Evolutionary conservation across 495 filamentous ascomycete genomes (phyloP), one percentile per base, ranked within the genome.

Genomic region (Tuber umbilicatum): DNA sequence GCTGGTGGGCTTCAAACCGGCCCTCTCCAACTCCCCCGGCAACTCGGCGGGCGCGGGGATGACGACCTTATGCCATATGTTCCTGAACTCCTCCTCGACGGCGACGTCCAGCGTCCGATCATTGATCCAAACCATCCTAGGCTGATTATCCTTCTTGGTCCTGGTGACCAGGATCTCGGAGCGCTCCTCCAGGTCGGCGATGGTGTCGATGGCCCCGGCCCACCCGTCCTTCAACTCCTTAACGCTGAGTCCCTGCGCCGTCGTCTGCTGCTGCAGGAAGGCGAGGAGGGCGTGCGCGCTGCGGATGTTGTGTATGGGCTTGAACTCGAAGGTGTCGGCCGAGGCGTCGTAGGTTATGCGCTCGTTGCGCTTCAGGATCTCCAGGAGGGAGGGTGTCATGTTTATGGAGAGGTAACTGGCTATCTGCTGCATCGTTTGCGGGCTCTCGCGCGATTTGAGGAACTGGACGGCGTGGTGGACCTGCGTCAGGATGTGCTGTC

Each of bases 181-280:
- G 78, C 91, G 88, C 31, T 83, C 83, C 86, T 98, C 95, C 73
- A 98, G 85, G 77, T 89, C 86, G 74, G 89, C 87, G 84, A 99
- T 92, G 2, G 91, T 87, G 23, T 90, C 87, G 68, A 93, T 89
- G 75, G 92, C 94, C 75, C 90, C 90, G 9, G 90, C 89, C 95
- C 95, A 99, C 40, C 96, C 96, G 81, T 99, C 95, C 82, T 94
- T 94, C 40, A 99, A 87, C 74, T 97, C 93, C 81, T 91, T 92
- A 70, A 97, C 92, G 68, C 84, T 86, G 71, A 97, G 88, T 2
- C 93, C 93, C 70, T 89, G 87, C 1, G 92, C 91, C n/a, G 93
- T 94, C 21, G 88, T 87, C 84, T 93, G 93, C 47, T 87, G 85
- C 83, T 97, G 93, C 43, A 99, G 88, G 81, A 92, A 90, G 67